Evolutionary conservation across 257 asterid species (phyloP), one percentile per base, ranked within the genome.

Genomic region (Rehmannia glutinosa): DNA sequence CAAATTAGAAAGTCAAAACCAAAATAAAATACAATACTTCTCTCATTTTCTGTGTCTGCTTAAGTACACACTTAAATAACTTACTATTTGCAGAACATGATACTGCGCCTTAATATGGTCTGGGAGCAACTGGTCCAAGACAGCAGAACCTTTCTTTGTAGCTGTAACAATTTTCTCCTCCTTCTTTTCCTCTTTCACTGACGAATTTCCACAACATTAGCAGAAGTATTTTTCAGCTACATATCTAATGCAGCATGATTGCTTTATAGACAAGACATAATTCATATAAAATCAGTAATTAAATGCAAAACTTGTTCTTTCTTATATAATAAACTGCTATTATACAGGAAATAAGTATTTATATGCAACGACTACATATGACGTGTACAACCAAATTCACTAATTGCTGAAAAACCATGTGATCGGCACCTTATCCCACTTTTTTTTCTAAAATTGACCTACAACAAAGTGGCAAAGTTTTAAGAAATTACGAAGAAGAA

Each of bases 61-160:
- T 5, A 24, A 68, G 32, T 38, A 27, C 50, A 24, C 21, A 33
- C 4, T 38, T 46, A 4, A 47, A 73, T 59, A 56, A 62, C 77
- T 76, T 78, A 86, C 98, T 50, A 77, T 78, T 72, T 83, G 96
- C 74, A 92, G 80, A 75, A 92, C 96, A 68, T 90, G 98, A 82
- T 83, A 92, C 8, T 71, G 84, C n/a, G 84, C 78, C 82, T 87
- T 90, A 75, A 87, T 73, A 77, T 87, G 82, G 43, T 90, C 95
- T 0, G 94, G 91, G 61, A 92, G 78, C 75, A 80, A 84, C 56
- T 77, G 75, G 70, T 92, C 98, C 87, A 92, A 59, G 45, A 92
- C 88, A 47, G 98, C 90, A 43, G 83, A 85, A 70, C 98, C 98
- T 72, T 92, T 92, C 81, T 80, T 86, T 25, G 89, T 77, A 23